Evolutionary conservation across 192 early-diverging fungal genomes (phyloP), one percentile per base, ranked within the genome.

Genomic region (Rhizoclosmatium sp.): DNA sequence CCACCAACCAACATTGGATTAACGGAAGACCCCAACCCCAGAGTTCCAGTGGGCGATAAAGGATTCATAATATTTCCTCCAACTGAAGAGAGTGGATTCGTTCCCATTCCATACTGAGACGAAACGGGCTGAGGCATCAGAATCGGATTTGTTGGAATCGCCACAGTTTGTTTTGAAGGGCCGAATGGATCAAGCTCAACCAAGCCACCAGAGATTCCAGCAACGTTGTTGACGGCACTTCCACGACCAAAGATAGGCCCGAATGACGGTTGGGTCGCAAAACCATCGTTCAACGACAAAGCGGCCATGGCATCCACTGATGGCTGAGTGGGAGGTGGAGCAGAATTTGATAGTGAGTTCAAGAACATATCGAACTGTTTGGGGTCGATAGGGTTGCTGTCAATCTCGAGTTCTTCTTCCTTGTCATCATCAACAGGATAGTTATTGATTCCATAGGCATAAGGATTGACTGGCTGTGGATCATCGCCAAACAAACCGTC

Each of bases 181-280:
- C 73, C 73, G 46, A 75, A 75, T 42, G 73, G 73, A 75, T 75
- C 73, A 19, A 75, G 46, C 46, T 75, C 73, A 42, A 75, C 73
- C 4, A 75, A 19, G 5, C 73, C 73, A 2, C 73, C 73, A 12
- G 73, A 75, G 5, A 51, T 64, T 64, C 21, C 48, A 9, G 73
- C 73, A 1, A 64, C 41, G 41, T 72, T 72, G 4, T 16, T 41
- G 12, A 16, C 54, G 21, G 68, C 16, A 3, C 46, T 48, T 14
- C 70, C 70, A 62, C 59, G 58, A 7, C 73, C 73, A 64, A 60
- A 64, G 40, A 64, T 75, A 21, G 73, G 73, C 42, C 54, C 49
- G 1, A 42, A 19, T 23, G 60, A 44, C 12, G 48, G 39, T 44
- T n/a, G 31, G 12, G n/a, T 19, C 16, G 73, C 21, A 46, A 75